phyloP scores from a whole-genome alignment of 2,329 filamentous ascomycete genomes.

The Sarocladium strictum region DNA sequence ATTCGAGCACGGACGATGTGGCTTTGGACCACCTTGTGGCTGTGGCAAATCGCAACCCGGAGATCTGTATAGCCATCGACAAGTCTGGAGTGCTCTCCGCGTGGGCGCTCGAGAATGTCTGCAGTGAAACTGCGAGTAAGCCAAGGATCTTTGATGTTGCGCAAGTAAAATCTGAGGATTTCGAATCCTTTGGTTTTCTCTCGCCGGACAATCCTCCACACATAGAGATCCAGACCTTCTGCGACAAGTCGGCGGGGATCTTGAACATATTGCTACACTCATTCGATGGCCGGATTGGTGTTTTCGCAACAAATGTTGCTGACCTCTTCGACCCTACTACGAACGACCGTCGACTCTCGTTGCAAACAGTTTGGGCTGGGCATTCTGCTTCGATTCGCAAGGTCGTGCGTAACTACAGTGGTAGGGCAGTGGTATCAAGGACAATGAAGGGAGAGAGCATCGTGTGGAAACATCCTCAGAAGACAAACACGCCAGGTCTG shows the following conservation, averaged over 20 bases:
- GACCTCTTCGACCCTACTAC: constrained; percentile 70
- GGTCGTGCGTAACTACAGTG: constrained; percentile 79
- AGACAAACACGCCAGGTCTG: constrained; percentile 31
- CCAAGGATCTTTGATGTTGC: constrained; percentile 80
- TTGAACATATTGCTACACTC: constrained; percentile 74
- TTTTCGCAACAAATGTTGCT: constrained; percentile 73
- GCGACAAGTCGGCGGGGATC: constrained; percentile 55
- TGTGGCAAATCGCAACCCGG: constrained; percentile 76
- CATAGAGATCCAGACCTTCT: constrained; percentile 69
- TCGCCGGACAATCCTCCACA: constrained; percentile 31
- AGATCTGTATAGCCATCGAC: constrained; percentile 83
- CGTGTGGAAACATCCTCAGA: constrained; percentile 60
- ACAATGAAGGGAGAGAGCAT: constrained; percentile 74
- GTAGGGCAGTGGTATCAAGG: constrained; percentile 72
- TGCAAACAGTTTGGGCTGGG: constrained; percentile 71
- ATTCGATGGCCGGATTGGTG: constrained; percentile 78
- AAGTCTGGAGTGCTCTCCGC: constrained; percentile 81
- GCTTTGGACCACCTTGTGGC: constrained; percentile 80
- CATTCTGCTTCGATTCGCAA: constrained; percentile 78
- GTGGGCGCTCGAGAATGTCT: constrained; percentile 86
- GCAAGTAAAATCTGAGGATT: constrained; percentile 58
- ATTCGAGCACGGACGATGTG: constrained; percentile 57
- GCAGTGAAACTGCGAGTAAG: constrained; percentile 58
- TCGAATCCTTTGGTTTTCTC: constrained; percentile 38
- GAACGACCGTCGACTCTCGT: constrained; percentile 52